phyloP scores from a whole-genome alignment of 2,329 filamentous ascomycete genomes.

The Colletotrichum graminicola region DNA sequence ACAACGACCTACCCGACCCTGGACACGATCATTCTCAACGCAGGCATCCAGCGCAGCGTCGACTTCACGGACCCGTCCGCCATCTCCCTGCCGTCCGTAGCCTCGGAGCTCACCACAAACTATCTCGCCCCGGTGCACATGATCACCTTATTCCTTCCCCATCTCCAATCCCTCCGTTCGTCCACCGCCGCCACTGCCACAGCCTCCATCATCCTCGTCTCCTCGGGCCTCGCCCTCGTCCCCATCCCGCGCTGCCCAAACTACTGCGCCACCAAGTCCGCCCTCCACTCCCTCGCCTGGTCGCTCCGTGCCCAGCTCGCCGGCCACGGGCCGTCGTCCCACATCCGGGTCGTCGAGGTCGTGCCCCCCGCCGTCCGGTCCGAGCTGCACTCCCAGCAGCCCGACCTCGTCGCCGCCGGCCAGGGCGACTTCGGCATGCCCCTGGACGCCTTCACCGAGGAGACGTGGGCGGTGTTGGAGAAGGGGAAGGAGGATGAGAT shows the following conservation, averaged over 20 bases:
- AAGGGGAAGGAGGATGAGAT: conserved; percentile 55
- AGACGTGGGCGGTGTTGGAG: conserved; percentile 58
- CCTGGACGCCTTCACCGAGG: conserved; percentile 57
- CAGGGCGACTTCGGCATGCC: conserved; percentile 52
- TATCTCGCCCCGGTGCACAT: conserved; percentile 61
- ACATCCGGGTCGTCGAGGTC: conserved; percentile 60
- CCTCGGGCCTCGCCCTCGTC: conserved; percentile 60
- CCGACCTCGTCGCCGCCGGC: conserved; percentile 51
- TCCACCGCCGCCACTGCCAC: conserved; percentile 37
- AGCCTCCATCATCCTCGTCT: conserved; percentile 52
- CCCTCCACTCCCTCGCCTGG: conserved; percentile 61
- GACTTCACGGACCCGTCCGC: conserved; percentile 58
- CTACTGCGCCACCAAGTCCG: conserved; percentile 67
- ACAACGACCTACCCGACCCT: conserved; percentile 59
- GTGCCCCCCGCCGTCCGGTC: conserved; percentile 61
- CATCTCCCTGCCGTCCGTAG: conserved; percentile 52
- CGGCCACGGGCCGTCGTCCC: conserved; percentile 49
- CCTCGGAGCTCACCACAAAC: conserved; percentile 60
- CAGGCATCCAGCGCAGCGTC: conserved; percentile 64
- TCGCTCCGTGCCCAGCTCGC: conserved; percentile 58
- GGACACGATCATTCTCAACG: conserved; percentile 69
- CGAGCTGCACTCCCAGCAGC: conserved; percentile 61
- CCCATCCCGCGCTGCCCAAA: conserved; percentile 60
- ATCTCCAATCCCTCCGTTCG: conserved; percentile 49
- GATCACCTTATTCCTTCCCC: conserved; percentile 60